Percentiles rank a stretch among this genome's conserved stretches.
phyloP scores from a whole-genome alignment of 345 rosid species.

The Eucalyptus marginata region DNA sequence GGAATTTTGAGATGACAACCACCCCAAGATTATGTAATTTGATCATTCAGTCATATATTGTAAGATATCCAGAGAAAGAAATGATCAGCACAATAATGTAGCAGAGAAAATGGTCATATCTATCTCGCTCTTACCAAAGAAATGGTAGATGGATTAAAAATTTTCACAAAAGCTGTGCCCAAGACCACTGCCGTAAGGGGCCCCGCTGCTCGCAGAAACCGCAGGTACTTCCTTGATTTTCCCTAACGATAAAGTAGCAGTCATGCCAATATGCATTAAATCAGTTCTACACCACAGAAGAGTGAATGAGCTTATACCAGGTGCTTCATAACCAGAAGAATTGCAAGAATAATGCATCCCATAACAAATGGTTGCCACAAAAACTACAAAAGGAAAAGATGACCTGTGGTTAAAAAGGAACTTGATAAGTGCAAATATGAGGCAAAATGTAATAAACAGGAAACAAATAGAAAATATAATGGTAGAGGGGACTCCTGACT shows the following conservation, averaged over 20 bases:
- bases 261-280: background rate
- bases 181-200: conserved; percentile 87
- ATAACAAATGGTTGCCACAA: conserved; percentile 97
- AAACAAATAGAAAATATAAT: background rate
- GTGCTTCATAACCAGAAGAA: conserved; percentile 82
- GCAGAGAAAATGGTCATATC: background rate
- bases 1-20: background rate
- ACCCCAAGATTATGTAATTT: background rate
- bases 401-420: conserved; percentile 40
- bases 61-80: background rate
- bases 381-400: conserved; percentile 80
- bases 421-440: conserved; percentile 18
- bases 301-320: conserved; percentile 43
- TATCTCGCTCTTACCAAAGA: conserved; percentile 55
- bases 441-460: background rate
- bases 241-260: conserved; percentile 41
- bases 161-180: conserved; percentile 79
- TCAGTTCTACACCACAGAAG: background rate
- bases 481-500: background rate
- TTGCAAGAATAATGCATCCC: conserved; percentile 81
- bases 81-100: background rate
- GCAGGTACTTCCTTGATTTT: conserved; percentile 73
- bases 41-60: background rate
- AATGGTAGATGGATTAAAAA: conserved; percentile 71
- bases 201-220: conserved; percentile 82